Percentiles rank a stretch among this genome's conserved stretches.
Conservation (phyloP, 2,329 filamentous ascomycete species). For the Exophiala aquamarina region DNA sequence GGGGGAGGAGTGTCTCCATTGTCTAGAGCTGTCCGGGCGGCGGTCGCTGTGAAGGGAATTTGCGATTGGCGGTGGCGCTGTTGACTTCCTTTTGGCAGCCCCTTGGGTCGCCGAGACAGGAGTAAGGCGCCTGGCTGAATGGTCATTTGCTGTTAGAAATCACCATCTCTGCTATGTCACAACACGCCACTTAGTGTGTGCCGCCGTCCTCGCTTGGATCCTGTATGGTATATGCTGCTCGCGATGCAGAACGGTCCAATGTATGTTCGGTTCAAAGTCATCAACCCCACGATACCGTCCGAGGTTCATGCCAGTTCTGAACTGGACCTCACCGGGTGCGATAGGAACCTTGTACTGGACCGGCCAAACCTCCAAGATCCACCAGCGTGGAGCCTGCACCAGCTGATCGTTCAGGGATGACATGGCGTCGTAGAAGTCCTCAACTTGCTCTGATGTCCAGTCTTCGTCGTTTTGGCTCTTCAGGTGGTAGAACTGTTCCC, state of each 20-base stretch:
- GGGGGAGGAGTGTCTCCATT: too few species aligned
- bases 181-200: too few species aligned
- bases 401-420: constrained; percentile 44
- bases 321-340: constrained; percentile 37
- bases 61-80: too few species aligned
- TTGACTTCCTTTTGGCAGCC: too few species aligned
- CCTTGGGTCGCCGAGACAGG: too few species aligned
- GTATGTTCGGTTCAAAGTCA: constrained; percentile 40
- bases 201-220: constrained; percentile 26
- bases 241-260: constrained; percentile 45
- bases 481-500: constrained; percentile 16
- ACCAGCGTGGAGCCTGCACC: constrained; percentile 40
- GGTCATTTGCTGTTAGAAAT: too few species aligned
- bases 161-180: too few species aligned
- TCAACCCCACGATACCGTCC: constrained; percentile 39
- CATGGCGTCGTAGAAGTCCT: constrained; percentile 45
- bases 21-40: too few species aligned
- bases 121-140: too few species aligned
- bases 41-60: too few species aligned
- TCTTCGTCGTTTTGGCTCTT: constrained; percentile 13
- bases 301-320: constrained; percentile 39
- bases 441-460: constrained; percentile 40
- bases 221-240: constrained; percentile 38
- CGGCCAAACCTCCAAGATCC: constrained; percentile 46
- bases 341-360: constrained; percentile 40